Base-by-base conservation (phyloP, 2,329 filamentous ascomycete species). In the Pseudogymnoascus sp. region DNA sequence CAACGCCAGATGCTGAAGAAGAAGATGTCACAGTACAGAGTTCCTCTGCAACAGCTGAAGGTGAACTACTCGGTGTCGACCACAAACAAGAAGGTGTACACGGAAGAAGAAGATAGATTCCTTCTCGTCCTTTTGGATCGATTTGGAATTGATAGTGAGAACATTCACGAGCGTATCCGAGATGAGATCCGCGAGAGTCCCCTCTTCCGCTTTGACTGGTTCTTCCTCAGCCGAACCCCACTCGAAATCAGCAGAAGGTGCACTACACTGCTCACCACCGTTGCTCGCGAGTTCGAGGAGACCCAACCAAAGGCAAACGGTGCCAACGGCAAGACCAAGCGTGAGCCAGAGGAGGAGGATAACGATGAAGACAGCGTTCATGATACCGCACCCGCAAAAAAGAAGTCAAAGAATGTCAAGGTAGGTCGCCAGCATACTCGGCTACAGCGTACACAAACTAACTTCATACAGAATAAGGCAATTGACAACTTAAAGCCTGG, bases 61-160 rank as follows among this genome's bases (percentile, higher is more conserved):
- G 91, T 99, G 78, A 97, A 96, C 77, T 99, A 99, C 75, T 96
- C 92, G 0, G 94, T 99, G 28, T 96, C 91, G 6, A 99, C 94
- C 2, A 99, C 95, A 8, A 99, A 99, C 83, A 99, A 99, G 79
- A 99, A 99, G 78, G 92, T 99, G 1, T 99, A 99, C 73, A 97
- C 92, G 0, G 95, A 99, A 72, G 94, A 99, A 72, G 94, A 99
- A 74, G 94, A 99, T 72, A 85, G 94, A 3, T 99, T 99, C 76
- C 76, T 99, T 59, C 81, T 99, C 34, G 93, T 99, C 58, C 88
- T 97, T 76, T 81, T 99, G 5, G 91, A 99, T 75, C 90, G 88
- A 73, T 89, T 91, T 68, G 94, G 95, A 6, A 86, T 99, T 35
- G 95, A 99, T 71, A 88, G 89, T 1, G 93, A 97, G 69, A 85